Base-by-base conservation (phyloP, 352 stramenopile species). In the Thraustotheca clavata region DNA sequence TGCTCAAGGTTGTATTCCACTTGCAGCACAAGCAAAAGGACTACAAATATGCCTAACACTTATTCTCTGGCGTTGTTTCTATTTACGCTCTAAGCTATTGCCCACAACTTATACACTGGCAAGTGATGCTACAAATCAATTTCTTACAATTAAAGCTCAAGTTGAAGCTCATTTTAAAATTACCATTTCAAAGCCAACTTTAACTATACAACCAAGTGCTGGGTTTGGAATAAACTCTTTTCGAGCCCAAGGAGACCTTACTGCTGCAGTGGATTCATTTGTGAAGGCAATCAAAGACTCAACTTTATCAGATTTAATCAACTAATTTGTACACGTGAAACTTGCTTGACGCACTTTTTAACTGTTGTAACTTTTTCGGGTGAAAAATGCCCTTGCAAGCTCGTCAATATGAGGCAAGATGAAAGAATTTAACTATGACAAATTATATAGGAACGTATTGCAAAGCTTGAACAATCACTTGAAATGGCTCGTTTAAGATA, bases 401-500 rank as follows among this genome's bases (percentile, higher is more conserved):
- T 11, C 36, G 57, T 5, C 57, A 65, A 34, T 65, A 65, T 29
- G 57, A 65, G 57, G 57, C 57, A 11, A 29, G 20, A n/a, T 2
- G n/a, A 14, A n/a, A 11, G 24, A 16, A 16, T 29, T 20, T 36
- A 29, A 8, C 50, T 7, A 3, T 12, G n/a, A 14, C 11, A 2
- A 49, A 1, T 36, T 40, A 39, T 8, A 9, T 40, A 65, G 57
- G 57, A 65, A 34, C 57, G 57, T 22, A 65, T 65, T 36, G 47
- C 43, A 6, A 65, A 65, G 57, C 57, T 65, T 1, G 57, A 65
- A 34, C 35, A 26, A 22, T 43, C 57, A 27, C 39, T 65, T 12
- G 57, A 65, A 33, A 65, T 65, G 57, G 57, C 57, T 8, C 35
- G 38, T 4, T 33, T 65, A n/a, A 40, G 57, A 27, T 65, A 65